Conservation (phyloP, 2,329 filamentous ascomycete genomes). For the Ophiostoma ips region DNA sequence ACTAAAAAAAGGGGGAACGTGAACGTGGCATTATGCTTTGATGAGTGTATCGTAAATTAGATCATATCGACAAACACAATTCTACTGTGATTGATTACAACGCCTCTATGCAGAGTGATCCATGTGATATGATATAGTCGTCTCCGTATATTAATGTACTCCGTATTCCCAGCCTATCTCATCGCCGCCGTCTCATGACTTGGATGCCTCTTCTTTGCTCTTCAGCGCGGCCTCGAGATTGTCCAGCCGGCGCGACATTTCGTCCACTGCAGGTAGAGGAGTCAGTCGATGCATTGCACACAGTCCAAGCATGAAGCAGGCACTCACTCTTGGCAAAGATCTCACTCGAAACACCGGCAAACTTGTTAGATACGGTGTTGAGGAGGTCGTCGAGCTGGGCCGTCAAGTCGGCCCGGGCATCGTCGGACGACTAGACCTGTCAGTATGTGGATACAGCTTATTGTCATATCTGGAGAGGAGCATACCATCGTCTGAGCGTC, state of each 20-base stretch:
- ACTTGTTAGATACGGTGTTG: constrained; percentile 73
- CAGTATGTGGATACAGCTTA: not conserved
- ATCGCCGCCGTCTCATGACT: constrained; percentile 9
- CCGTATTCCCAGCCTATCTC: too few relatives aligned
- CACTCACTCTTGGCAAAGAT: constrained; percentile 74
- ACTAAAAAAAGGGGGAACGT: not conserved
- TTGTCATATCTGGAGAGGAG: not conserved
- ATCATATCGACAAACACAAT: too few relatives aligned
- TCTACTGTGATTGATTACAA: too few relatives aligned
- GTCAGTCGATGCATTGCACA: not conserved
- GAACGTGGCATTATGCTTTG: not conserved
- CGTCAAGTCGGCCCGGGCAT: constrained; percentile 50
- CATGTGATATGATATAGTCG: too few relatives aligned
- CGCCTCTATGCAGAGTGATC: too few relatives aligned
- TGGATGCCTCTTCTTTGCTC: constrained; percentile 27
- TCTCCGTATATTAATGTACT: too few relatives aligned
- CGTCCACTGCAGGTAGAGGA: constrained; percentile 68
- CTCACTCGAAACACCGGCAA: constrained; percentile 70
- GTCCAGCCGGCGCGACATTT: constrained; percentile 79
- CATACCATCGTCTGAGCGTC: constrained; percentile 26
- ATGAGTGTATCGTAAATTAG: too few relatives aligned
- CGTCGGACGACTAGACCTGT: constrained; percentile 27
- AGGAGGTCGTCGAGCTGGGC: constrained; percentile 76
- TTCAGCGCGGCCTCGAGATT: constrained; percentile 63
- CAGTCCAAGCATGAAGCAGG: too few relatives aligned